phyloP scores from a whole-genome alignment of 2,329 filamentous ascomycete species.

The Purpureocillium lavendulum region DNA sequence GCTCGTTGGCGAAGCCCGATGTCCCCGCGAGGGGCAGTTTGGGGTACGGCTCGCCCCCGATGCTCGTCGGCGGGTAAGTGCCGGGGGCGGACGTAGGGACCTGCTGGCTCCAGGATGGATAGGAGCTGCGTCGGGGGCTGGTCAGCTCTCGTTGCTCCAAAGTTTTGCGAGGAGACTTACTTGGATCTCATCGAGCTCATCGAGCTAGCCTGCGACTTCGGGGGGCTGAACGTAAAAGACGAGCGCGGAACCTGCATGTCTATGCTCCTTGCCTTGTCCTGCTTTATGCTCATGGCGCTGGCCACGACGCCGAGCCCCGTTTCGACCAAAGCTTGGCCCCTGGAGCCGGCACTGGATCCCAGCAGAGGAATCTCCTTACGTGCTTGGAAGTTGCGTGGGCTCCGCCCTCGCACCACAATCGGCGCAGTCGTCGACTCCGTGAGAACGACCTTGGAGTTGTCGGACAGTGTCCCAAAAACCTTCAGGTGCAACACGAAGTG shows the following conservation, averaged over 20 bases:
- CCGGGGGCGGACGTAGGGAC: slow-evolving; percentile 37
- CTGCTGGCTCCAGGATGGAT: slow-evolving; percentile 48
- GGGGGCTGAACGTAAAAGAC: slow-evolving; percentile 49
- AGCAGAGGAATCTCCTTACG: slow-evolving; percentile 86
- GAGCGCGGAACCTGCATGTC: slow-evolving; percentile 49
- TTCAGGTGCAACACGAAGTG: slow-evolving; percentile 89
- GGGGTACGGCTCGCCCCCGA: slow-evolving; percentile 42
- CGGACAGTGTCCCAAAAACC: slow-evolving; percentile 73
- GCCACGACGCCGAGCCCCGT: slow-evolving; percentile 53
- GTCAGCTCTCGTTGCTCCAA: background rate
- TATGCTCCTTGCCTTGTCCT: slow-evolving; percentile 42
- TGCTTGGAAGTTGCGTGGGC: slow-evolving; percentile 89
- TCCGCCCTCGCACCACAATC: slow-evolving; percentile 88
- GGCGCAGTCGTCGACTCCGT: slow-evolving; percentile 81
- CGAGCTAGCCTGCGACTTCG: slow-evolving; percentile 45
- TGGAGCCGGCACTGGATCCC: slow-evolving; percentile 65
- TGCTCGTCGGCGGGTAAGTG: slow-evolving; percentile 41
- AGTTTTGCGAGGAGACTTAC: slow-evolving; percentile 30
- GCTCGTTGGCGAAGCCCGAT: slow-evolving; percentile 39
- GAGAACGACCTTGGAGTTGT: slow-evolving; percentile 72
- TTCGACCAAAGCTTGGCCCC: slow-evolving; percentile 67
- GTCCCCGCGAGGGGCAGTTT: slow-evolving; percentile 43
- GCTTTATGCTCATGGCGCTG: slow-evolving; percentile 45
- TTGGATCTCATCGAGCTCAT: slow-evolving; percentile 48
- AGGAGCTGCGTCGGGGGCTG: slow-evolving; percentile 35